Evolutionary conservation across 345 rosid genomes (phyloP).

Genomic region (Acer yangbiense): DNA sequence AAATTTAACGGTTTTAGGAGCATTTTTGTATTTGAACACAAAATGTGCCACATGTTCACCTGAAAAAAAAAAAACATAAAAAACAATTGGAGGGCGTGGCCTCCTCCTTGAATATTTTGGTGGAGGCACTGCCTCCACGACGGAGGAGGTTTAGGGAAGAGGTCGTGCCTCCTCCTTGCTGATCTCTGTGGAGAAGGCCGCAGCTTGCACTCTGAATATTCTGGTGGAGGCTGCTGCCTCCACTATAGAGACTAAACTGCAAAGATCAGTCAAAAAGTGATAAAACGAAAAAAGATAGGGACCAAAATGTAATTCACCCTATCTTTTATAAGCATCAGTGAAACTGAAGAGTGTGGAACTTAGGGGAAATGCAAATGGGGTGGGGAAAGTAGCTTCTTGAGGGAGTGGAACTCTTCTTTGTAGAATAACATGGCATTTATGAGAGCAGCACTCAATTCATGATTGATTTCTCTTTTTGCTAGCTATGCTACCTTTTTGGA

Average conservation of each 20-base stretch:
- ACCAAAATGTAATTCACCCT: not conserved
- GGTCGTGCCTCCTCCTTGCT: no score
- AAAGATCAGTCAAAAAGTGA: not conserved
- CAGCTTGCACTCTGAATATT: no score
- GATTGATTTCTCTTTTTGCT: not conserved
- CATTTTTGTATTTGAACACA: no score
- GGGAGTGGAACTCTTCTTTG: not conserved
- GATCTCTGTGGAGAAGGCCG: no score
- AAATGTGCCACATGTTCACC: no score
- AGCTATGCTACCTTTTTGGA: not conserved
- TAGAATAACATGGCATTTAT: not conserved
- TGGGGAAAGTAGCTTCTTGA: not conserved
- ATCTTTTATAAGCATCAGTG: not conserved
- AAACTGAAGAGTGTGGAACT: not conserved
- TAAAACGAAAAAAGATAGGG: not conserved
- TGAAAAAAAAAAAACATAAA: no score
- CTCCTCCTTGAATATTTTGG: no score
- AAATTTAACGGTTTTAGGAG: no score
- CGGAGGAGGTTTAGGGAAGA: no score
- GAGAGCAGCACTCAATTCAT: not conserved
- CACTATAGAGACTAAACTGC: not conserved
- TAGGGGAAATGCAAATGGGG: slow-evolving; percentile 1
- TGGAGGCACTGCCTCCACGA: no score
- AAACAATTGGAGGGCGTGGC: no score
- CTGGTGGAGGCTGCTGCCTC: no score